Conservation (phyloP, 1,284 basidiomycete species). For the Rhodotorula glutinis region DNA sequence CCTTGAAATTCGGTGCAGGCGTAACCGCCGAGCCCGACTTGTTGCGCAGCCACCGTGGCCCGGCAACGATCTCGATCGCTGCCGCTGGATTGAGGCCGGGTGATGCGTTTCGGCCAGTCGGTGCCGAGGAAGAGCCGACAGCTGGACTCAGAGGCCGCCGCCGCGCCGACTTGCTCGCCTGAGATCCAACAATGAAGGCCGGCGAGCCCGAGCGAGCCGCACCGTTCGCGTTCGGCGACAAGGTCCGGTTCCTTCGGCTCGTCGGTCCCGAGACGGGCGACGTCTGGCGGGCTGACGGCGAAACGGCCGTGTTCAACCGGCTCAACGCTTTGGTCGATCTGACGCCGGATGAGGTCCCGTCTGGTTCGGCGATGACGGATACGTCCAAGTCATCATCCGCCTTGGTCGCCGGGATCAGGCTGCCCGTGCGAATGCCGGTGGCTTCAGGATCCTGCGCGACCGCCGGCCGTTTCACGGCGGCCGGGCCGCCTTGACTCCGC, state of each 20-base stretch:
- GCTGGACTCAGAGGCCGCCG: not conserved
- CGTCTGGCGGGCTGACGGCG: not conserved
- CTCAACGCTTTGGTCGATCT: not conserved
- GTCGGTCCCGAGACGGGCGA: not conserved
- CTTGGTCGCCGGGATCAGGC: not conserved
- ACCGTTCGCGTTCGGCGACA: not conserved
- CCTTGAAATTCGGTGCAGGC: not conserved
- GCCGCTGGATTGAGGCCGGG: no score
- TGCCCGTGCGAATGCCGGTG: not conserved
- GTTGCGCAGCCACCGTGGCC: conserved; percentile 1
- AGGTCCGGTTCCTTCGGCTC: not conserved
- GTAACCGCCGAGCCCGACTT: not conserved
- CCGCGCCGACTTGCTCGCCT: not conserved
- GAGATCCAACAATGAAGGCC: conserved; percentile 3
- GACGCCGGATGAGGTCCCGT: not conserved
- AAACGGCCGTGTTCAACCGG: not conserved
- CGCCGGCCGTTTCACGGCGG: conserved; percentile 3
- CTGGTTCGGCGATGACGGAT: not conserved
- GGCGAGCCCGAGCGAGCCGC: not conserved
- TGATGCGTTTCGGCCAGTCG: no score
- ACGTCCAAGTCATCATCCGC: not conserved
- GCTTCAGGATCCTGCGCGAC: not conserved
- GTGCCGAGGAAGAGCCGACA: not conserved
- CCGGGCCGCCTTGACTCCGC: conserved; percentile 17
- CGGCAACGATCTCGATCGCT: not conserved